These are phyloP conservation scores for Fusarium proliferatum DNA, from an alignment of 2,329 filamentous ascomycete species.

Conservation along the genomic window DNA sequence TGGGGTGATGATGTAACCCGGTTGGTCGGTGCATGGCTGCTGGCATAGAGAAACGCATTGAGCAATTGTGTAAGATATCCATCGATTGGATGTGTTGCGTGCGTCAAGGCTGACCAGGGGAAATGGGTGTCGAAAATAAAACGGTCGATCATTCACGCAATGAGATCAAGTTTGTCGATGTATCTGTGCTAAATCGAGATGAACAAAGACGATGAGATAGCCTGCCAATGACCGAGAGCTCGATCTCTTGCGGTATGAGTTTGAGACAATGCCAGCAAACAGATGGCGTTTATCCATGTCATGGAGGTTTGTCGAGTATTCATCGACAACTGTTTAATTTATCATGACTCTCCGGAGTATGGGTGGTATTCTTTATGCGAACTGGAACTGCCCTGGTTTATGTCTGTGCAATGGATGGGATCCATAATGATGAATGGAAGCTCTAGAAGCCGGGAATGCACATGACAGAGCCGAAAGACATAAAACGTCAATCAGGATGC, in stretches of 20 bases:
- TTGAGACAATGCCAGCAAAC: constrained; percentile 3
- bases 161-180: constrained; percentile 8
- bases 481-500: neutral
- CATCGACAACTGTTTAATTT: constrained; percentile 12
- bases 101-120: constrained; percentile 25
- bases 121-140: constrained; percentile 24
- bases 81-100: constrained; percentile 20
- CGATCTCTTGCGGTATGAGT: neutral
- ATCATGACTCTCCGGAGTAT: neutral
- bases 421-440: constrained; percentile 19
- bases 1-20: constrained; percentile 42
- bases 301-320: neutral
- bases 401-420: constrained; percentile 38
- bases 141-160: constrained; percentile 29
- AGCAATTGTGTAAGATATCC: constrained; percentile 36
- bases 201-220: constrained; percentile 23
- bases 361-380: constrained; percentile 41
- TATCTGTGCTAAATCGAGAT: constrained; percentile 22
- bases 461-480: constrained; percentile 7
- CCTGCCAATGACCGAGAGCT: constrained; percentile 1
- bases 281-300: neutral
- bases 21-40: constrained; percentile 37
- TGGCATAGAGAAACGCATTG: constrained; percentile 23
- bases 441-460: constrained; percentile 32
- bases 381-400: constrained; percentile 30